These are phyloP conservation scores for Penicillium ucsense DNA, from an alignment of 495 filamentous ascomycete species.

Conservation along the genomic window DNA sequence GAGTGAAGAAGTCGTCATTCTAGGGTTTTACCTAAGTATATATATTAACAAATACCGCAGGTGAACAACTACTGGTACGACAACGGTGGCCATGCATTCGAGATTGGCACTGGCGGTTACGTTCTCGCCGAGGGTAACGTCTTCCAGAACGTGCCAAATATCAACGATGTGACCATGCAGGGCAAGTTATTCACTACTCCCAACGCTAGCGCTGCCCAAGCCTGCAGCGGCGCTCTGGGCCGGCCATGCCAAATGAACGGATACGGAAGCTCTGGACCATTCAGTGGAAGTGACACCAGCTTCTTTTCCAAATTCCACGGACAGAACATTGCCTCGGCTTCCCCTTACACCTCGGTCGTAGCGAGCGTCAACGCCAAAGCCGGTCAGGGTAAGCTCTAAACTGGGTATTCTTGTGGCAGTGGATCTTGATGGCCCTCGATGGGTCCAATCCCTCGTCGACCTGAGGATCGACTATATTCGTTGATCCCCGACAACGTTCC, in stretches of 20 bases:
- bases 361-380: conserved; percentile 23
- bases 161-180: conserved; percentile 18
- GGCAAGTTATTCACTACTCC: conserved; percentile 38
- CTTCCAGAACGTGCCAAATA: conserved; percentile 15
- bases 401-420: not conserved
- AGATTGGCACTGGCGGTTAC: conserved; percentile 14
- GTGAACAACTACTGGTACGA: conserved; percentile 32
- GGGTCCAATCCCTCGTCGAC: too few species aligned
- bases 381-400: conserved; percentile 22
- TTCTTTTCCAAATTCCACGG: conserved; percentile 42
- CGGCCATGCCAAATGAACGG: conserved; percentile 39
- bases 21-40: too few species aligned
- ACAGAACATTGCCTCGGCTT: conserved; percentile 38
- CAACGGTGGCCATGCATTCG: conserved; percentile 28
- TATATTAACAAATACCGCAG: too few species aligned
- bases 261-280: conserved; percentile 33
- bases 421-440: too few species aligned
- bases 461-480: too few species aligned
- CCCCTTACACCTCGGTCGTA: conserved; percentile 21
- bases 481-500: too few species aligned
- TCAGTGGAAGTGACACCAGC: conserved; percentile 24
- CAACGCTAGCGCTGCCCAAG: conserved; percentile 20
- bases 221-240: conserved; percentile 33
- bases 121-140: conserved; percentile 23
- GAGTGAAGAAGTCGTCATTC: too few species aligned